Evolutionary conservation across 2,329 filamentous ascomycete species (phyloP), one percentile per base, ranked within the genome.

Genomic region (Phyllosticta citrichinensis): DNA sequence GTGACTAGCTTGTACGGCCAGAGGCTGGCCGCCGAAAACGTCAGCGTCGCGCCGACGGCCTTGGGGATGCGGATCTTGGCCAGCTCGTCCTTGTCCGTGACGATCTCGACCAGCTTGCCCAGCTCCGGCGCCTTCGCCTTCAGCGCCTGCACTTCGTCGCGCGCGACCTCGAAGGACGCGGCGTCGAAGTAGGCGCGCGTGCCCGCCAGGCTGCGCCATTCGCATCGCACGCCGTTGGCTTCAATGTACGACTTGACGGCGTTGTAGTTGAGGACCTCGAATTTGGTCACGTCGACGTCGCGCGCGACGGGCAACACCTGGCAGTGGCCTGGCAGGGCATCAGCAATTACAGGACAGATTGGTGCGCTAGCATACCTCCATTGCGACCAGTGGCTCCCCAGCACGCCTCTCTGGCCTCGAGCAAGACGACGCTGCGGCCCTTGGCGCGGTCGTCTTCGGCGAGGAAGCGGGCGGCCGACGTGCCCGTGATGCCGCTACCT

Each of bases 1-100:
- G 84, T 78, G 1, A 96, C 85, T 19, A 95, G 81, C 74, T 94
- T 95, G 73, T 95, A 96, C 0, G 91, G 91, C 88, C 88, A 92
- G 54, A 90, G 70, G 66, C 84, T 84, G 0, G 85, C 88, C 0
- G 89, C 88, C 52, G 83, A 76, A 51, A 77, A 76, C 63, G 87
- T 87, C 17, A 87, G 75, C 3, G 91, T 79, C 5, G 85, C 87
- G 2, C 86, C 89, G 8, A 80, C 69, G 8, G 68, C 68, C 12
- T 67, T 63, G 27, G 64, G 64, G n/a, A 75, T 66, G 33, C 84
- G 77, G 24, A 88, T 77, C 35, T 74, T 74, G 27, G 73, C 75
- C 3, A 89, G 74, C 66, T 75, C 68, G 53, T 73, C 67, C 66
- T 72, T 69, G 57, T 73, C 73, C 6, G 69, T 75, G 22, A 79